These are phyloP conservation scores for Brasilioporus rufonigricans DNA, from an alignment of 768 basidiomycete species.

Conservation along the genomic window DNA sequence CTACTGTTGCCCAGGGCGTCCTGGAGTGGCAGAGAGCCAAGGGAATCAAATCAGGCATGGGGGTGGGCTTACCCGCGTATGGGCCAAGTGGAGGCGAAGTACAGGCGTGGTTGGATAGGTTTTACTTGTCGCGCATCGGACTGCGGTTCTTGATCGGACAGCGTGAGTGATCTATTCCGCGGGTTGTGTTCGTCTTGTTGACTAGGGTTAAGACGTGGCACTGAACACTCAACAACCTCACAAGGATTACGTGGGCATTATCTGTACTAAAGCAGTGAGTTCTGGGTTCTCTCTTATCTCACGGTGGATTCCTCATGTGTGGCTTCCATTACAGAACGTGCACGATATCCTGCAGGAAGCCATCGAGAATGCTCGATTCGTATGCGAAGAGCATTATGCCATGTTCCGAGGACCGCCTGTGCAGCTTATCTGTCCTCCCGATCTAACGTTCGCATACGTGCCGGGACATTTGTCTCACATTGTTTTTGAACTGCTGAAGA, in stretches of 20 bases:
- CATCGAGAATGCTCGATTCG: slow-evolving; percentile 93
- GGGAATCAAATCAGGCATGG: slow-evolving; percentile 29
- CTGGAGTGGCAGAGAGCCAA: slow-evolving; percentile 85
- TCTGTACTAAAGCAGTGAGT: slow-evolving; percentile 86
- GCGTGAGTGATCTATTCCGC: slow-evolving; percentile 49
- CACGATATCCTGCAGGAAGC: slow-evolving; percentile 98
- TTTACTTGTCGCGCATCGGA: slow-evolving; percentile 93
- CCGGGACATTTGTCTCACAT: slow-evolving; percentile 97
- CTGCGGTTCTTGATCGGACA: slow-evolving; percentile 97
- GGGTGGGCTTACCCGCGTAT: slow-evolving; percentile 31
- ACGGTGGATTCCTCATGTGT: too few relatives aligned
- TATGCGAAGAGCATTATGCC: slow-evolving; percentile 94
- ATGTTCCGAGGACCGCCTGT: slow-evolving; percentile 97
- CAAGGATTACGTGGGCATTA: slow-evolving; percentile 93
- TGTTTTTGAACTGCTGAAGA: slow-evolving; percentile 95
- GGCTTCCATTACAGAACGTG: slow-evolving; percentile 61
- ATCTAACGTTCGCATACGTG: slow-evolving; percentile 92
- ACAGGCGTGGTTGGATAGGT: slow-evolving; percentile 94
- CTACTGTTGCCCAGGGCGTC: slow-evolving; percentile 94
- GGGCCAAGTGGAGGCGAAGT: slow-evolving; percentile 80
- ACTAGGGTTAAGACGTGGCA: slow-evolving; percentile 68
- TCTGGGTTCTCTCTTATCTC: background rate
- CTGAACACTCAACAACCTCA: slow-evolving; percentile 91
- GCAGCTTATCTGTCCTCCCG: slow-evolving; percentile 88
- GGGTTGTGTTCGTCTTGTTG: background rate